Percentiles rank a stretch among this genome's conserved stretches.
Conservation (phyloP, 768 basidiomycete genomes). For the Rickenella mellea region DNA sequence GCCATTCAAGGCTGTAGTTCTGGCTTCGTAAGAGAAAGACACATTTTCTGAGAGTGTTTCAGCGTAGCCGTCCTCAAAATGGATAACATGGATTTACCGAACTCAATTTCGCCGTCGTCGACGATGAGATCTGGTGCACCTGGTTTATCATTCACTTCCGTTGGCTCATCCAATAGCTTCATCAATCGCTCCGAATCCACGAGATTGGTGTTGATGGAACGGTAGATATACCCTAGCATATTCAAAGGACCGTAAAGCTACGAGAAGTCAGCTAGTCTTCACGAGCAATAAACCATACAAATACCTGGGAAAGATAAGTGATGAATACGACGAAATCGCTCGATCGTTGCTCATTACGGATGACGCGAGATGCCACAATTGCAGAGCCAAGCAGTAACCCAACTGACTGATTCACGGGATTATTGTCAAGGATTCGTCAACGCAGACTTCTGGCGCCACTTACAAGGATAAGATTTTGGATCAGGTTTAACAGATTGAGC, state of each 20-base stretch:
- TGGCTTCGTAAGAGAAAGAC: constrained; percentile 73
- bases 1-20: constrained; percentile 58
- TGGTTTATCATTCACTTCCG: constrained; percentile 75
- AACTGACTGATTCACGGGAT: constrained; percentile 39
- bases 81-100: constrained; percentile 37
- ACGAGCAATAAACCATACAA: neutral
- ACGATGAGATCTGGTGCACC: constrained; percentile 67
- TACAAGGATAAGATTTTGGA: constrained; percentile 77
- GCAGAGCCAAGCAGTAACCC: constrained; percentile 77
- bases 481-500: constrained; percentile 64
- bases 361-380: constrained; percentile 67
- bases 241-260: constrained; percentile 69
- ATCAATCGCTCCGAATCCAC: constrained; percentile 82
- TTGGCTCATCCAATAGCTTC: constrained; percentile 70
- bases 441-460: constrained; percentile 14
- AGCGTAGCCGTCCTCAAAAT: constrained; percentile 3
- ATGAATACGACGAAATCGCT: constrained; percentile 74
- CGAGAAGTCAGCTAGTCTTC: constrained; percentile 7
- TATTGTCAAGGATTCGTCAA: neutral
- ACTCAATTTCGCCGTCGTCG: constrained; percentile 74
- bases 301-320: constrained; percentile 69
- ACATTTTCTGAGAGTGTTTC: constrained; percentile 54
- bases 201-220: constrained; percentile 63
- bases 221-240: constrained; percentile 72
- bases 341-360: constrained; percentile 37